These are phyloP conservation scores for Fusarium euwallaceae DNA, from an alignment of 2,329 filamentous ascomycete species.

Conservation along the genomic window DNA sequence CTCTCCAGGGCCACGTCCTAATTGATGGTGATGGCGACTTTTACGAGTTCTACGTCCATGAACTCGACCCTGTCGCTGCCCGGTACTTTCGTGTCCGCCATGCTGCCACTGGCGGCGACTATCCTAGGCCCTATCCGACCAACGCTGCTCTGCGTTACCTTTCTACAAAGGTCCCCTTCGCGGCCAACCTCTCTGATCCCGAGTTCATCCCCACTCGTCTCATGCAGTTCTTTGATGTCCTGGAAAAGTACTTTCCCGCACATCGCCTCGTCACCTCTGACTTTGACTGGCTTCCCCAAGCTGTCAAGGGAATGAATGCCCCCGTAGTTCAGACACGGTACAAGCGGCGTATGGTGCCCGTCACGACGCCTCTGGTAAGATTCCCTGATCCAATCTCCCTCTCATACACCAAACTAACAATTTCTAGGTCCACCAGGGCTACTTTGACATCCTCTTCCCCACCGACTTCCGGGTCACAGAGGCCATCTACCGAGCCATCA, in stretches of 20 bases:
- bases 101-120: constrained; percentile 75
- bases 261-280: constrained; percentile 92
- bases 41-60: constrained; percentile 89
- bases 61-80: constrained; percentile 84
- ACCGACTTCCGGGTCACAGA: constrained; percentile 94
- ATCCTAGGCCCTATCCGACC: constrained; percentile 71
- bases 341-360: constrained; percentile 86
- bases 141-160: constrained; percentile 71
- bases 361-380: constrained; percentile 90
- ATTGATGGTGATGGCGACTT: constrained; percentile 90
- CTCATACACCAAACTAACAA: constrained; percentile 16
- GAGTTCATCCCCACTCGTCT: constrained; percentile 96
- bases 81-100: constrained; percentile 89
- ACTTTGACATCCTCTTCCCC: constrained; percentile 98
- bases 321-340: constrained; percentile 98
- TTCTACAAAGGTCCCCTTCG: constrained; percentile 75
- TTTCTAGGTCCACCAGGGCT: constrained; percentile 90
- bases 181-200: constrained; percentile 81
- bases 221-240: constrained; percentile 96
- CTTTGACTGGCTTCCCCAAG: constrained; percentile 87
- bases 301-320: constrained; percentile 86
- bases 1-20: constrained; percentile 89
- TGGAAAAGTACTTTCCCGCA: constrained; percentile 88
- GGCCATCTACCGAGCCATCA: constrained; percentile 91
- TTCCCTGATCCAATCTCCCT: not conserved